Base-by-base conservation (phyloP, 768 basidiomycete genomes). In the Rhizopogon vulgaris region DNA sequence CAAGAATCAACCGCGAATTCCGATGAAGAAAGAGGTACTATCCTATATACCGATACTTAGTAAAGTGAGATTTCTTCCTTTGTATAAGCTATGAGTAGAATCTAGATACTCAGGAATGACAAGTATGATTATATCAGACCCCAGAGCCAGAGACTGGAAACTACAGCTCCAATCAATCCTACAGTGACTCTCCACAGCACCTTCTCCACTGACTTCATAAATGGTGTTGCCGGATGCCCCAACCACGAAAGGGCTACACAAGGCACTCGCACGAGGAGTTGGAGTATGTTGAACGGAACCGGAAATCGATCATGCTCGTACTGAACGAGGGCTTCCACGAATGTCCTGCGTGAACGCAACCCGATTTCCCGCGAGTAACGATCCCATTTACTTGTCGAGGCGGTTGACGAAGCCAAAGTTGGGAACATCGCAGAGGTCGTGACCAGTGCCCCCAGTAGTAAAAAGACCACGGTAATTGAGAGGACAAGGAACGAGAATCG, bases 221-320 rank as follows among this genome's bases (percentile, higher is more conserved):
- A 28, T 1, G 24, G 54, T 4, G 38, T 42, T 12, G 55, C 49
- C 25, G 53, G 62, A 25, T 57, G 48, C 18, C 68, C 65, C 7
- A 62, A 56, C 14, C 60, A 10, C 18, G 42, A 38, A 12, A 61
- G 48, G n/a, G 41, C 22, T 15, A 46, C 37, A 11, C 25, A 39
- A 22, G 47, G 50, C 6, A 49, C 32, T 17, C 27, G 40, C 14
- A 54, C 41, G 18, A 49, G 10, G 18, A 56, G 17, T 45, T 37
- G 66, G 4, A 79, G 30, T 42, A 83, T 50, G 62, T 78, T 82
- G 61, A 82, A 71, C 0, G 80, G 81, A 5, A 78, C 69, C 3
- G 78, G 79, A 55, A 79, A 83, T 42, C 58, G 61, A 51, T 74
- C 72, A 3, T 71, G 67, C 6, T 54, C 52, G 53, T 76, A 80